These are phyloP conservation scores for Salicornia ramosissima DNA, from an alignment of 148 eudicot genomes.

Conservation along the genomic window DNA sequence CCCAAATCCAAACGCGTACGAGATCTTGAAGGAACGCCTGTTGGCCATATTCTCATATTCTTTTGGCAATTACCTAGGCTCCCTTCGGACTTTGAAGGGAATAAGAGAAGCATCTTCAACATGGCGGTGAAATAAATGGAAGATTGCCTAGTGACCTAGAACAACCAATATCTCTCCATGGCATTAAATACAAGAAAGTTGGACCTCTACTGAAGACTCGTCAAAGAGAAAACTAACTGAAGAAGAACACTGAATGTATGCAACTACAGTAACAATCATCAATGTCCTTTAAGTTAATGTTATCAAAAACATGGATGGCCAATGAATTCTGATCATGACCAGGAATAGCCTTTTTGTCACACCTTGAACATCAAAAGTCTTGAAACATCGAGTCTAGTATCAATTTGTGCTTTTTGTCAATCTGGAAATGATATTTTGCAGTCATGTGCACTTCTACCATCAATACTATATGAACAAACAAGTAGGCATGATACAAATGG, in stretches of 20 bases:
- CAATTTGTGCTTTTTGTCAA: constrained; percentile 26
- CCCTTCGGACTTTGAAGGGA: no score
- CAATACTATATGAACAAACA: constrained; percentile 39
- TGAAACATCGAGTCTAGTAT: constrained; percentile 35
- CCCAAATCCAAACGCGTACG: no score
- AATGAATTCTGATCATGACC: constrained; percentile 27
- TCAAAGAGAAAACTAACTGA: constrained; percentile 57
- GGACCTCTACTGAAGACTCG: constrained; percentile 80
- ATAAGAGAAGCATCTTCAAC: no score
- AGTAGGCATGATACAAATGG: constrained; percentile 75
- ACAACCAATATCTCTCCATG: no score
- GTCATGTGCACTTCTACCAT: constrained; percentile 26
- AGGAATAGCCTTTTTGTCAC: constrained; percentile 43
- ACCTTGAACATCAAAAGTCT: constrained; percentile 78
- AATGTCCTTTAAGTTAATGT: constrained; percentile 21
- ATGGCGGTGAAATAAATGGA: no score
- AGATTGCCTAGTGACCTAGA: no score
- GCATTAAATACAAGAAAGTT: constrained; percentile 73
- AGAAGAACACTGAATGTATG: constrained; percentile 62
- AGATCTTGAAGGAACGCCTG: no score
- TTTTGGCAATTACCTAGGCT: no score
- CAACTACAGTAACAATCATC: constrained; percentile 30
- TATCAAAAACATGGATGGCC: constrained; percentile 27
- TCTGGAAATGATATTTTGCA: constrained; percentile 48
- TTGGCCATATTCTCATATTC: no score